phyloP scores from a whole-genome alignment of 257 asterid genomes.

The Scutellaria baicalensis region DNA sequence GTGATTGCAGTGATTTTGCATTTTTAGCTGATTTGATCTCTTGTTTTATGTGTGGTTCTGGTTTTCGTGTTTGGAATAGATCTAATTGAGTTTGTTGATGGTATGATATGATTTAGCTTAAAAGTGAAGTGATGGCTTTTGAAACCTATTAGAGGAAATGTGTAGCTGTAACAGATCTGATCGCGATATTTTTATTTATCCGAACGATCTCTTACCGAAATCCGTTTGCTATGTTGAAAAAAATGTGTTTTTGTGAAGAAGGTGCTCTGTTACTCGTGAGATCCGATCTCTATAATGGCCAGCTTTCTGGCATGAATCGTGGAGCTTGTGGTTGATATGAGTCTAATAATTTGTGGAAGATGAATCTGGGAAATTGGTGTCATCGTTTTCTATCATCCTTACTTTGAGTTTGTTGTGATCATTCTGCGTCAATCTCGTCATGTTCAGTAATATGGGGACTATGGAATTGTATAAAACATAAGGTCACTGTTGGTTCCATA shows the following conservation, averaged over 20 bases:
- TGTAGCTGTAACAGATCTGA: conserved; percentile 17
- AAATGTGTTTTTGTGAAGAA: not conserved
- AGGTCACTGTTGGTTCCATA: not conserved
- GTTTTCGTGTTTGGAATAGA: not conserved
- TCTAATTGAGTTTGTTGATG: conserved; percentile 1
- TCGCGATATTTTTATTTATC: not conserved
- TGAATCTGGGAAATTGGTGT: not conserved
- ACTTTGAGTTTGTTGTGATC: too few species aligned
- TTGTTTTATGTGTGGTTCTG: not conserved
- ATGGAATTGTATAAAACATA: not conserved
- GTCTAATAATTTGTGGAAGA: not conserved
- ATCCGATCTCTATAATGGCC: not conserved
- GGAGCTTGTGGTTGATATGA: conserved; percentile 1
- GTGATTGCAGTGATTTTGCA: not conserved
- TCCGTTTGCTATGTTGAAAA: not conserved
- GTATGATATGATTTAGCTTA: not conserved
- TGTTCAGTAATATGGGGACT: not conserved
- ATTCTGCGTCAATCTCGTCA: not conserved
- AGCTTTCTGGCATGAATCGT: not conserved
- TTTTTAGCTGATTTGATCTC: conserved; percentile 7
- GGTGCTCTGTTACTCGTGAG: conserved; percentile 5
- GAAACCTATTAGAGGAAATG: conserved; percentile 1
- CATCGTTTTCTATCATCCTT: not conserved
- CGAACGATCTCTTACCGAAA: not conserved
- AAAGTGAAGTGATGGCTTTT: conserved; percentile 4